Conservation (phyloP, 768 basidiomycete species). For the Calvatia gigantea region DNA sequence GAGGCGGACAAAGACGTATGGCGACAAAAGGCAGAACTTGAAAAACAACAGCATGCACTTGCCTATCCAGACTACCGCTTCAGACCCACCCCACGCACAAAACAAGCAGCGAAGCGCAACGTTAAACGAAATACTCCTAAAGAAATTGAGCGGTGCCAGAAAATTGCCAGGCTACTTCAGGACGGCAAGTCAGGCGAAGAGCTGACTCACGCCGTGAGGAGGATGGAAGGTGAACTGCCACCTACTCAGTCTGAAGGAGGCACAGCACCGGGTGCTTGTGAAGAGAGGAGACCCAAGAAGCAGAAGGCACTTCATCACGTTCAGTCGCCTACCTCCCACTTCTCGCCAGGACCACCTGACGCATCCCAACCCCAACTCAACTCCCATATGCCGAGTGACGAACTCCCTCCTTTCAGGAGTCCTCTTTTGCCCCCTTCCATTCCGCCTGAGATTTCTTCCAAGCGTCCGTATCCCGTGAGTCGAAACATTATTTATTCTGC, state of each 20-base stretch:
- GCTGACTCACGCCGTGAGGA: slow-evolving; percentile 39
- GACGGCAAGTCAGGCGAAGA: slow-evolving; percentile 49
- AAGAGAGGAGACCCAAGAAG: not conserved
- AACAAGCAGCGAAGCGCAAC: slow-evolving; percentile 45
- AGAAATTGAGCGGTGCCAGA: slow-evolving; percentile 46
- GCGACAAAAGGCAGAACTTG: slow-evolving; percentile 46
- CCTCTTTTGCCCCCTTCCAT: slow-evolving; percentile 25
- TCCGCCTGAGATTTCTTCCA: not conserved
- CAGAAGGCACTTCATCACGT: not conserved
- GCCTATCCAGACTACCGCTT: slow-evolving; percentile 57
- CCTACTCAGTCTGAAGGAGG: not conserved
- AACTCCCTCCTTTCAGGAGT: slow-evolving; percentile 25
- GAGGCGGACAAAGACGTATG: slow-evolving; percentile 49
- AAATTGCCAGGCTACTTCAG: slow-evolving; percentile 47
- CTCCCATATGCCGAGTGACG: not conserved
- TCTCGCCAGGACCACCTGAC: not conserved
- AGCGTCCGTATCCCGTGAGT: slow-evolving; percentile 4
- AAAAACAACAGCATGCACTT: slow-evolving; percentile 44
- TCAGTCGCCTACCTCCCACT: not conserved
- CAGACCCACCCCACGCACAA: slow-evolving; percentile 39
- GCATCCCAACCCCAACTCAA: not conserved
- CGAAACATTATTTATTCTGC: not conserved
- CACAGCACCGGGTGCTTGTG: not conserved
- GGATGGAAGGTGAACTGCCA: slow-evolving; percentile 18
- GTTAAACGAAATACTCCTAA: slow-evolving; percentile 47